phyloP scores from a whole-genome alignment of 441 rosid genomes.

The Populus hybrid region DNA sequence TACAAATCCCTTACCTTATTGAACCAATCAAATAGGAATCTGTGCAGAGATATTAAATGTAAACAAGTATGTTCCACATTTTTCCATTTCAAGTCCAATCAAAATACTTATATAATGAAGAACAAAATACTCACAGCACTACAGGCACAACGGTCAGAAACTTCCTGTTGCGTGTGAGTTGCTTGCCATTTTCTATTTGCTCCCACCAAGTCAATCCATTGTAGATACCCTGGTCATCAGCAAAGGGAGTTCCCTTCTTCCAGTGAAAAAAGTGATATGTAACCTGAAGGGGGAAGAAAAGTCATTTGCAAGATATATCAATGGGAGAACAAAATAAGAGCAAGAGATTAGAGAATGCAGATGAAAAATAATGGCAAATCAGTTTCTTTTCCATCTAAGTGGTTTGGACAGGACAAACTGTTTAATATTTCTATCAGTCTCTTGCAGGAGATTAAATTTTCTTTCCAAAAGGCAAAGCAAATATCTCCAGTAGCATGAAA shows the following conservation, averaged over 20 bases:
- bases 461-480: neutral
- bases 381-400: neutral
- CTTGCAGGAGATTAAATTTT: no score
- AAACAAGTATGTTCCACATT: neutral
- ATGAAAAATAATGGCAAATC: neutral
- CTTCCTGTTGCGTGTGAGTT: conserved; percentile 82
- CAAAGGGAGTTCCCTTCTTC: conserved; percentile 98
- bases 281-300: conserved; percentile 39
- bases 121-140: conserved; percentile 59
- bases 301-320: conserved; percentile 11
- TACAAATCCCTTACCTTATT: neutral
- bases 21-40: neutral
- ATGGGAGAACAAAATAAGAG: neutral
- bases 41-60: neutral
- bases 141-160: conserved; percentile 84
- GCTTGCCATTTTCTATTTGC: conserved; percentile 89
- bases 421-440: neutral
- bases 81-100: neutral
- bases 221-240: conserved; percentile 95
- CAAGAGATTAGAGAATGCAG: neutral
- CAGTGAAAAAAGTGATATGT: conserved; percentile 91
- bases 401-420: neutral
- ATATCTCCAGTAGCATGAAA: conserved; percentile 1
- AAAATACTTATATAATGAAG: neutral
- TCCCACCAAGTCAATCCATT: conserved; percentile 97